Conservation (phyloP, 495 filamentous ascomycete genomes). For the Aspergillus ellipticus region DNA sequence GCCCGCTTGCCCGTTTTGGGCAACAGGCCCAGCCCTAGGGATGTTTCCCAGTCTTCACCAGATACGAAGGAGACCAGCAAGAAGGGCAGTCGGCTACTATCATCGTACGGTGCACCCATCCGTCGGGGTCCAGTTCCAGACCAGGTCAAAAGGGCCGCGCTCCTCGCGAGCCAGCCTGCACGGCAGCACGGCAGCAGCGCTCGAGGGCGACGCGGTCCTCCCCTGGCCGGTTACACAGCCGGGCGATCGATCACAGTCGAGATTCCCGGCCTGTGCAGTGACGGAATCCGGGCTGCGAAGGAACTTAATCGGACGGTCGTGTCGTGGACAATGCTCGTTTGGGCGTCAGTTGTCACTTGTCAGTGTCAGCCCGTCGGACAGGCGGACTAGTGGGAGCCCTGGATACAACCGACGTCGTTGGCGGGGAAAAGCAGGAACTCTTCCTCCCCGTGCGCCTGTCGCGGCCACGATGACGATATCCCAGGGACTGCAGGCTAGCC, state of each 20-base stretch:
- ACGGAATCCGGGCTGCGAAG: neutral
- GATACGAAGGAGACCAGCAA: too few species aligned
- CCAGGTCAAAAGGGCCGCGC: too few species aligned
- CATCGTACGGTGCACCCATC: too few species aligned
- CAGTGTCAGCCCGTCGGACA: too few species aligned
- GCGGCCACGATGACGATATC: neutral
- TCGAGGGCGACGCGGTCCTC: neutral
- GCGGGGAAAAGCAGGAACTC: neutral
- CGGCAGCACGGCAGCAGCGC: neutral
- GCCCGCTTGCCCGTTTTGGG: neutral
- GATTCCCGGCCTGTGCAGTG: neutral
- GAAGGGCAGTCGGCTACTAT: too few species aligned
- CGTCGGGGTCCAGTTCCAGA: too few species aligned
- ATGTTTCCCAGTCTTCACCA: neutral
- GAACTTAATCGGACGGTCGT: neutral
- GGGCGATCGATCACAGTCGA: neutral
- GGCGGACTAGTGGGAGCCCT: neutral
- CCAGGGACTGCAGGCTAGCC: neutral
- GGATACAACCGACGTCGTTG: neutral
- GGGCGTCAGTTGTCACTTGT: neutral
- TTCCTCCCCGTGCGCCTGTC: neutral
- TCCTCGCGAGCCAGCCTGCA: too few species aligned
- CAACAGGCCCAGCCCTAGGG: conserved; percentile 1
- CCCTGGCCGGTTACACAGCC: neutral
- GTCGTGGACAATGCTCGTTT: neutral